Percentiles rank a stretch among this genome's conserved stretches.
phyloP scores from a whole-genome alignment of 2,329 filamentous ascomycete genomes.

The Ophiostoma australiae region DNA sequence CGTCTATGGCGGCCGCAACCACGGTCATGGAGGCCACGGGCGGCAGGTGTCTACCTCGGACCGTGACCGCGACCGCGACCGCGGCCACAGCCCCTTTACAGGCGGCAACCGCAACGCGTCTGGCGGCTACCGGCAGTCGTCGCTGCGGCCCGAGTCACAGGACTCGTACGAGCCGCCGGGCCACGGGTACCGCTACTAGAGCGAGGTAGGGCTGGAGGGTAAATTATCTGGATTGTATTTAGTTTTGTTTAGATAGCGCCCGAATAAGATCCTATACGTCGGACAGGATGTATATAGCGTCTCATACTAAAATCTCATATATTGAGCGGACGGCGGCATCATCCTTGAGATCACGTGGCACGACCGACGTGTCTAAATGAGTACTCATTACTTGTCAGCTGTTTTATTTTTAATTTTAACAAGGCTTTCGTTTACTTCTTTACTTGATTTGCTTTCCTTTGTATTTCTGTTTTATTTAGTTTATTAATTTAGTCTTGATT shows the following conservation, averaged over 20 bases:
- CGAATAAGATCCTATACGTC: neutral
- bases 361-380: too few species aligned
- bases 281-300: too few species aligned
- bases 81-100: conserved; percentile 40
- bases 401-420: too few species aligned
- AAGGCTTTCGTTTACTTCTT: too few species aligned
- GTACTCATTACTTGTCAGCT: too few species aligned
- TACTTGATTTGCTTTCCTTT: too few species aligned
- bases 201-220: neutral
- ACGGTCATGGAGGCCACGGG: neutral
- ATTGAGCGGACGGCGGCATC: too few species aligned
- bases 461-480: too few species aligned
- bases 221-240: too few species aligned
- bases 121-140: conserved; percentile 49
- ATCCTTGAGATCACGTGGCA: too few species aligned
- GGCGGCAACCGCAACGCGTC: conserved; percentile 31
- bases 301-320: too few species aligned
- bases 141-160: conserved; percentile 46
- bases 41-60: neutral
- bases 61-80: conserved; percentile 32
- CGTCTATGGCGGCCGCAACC: conserved; percentile 20
- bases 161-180: conserved; percentile 41
- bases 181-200: conserved; percentile 16
- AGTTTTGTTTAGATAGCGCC: neutral
- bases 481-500: too few species aligned